phyloP scores from a whole-genome alignment of 768 basidiomycete genomes.

The Kondoa malvinella region DNA sequence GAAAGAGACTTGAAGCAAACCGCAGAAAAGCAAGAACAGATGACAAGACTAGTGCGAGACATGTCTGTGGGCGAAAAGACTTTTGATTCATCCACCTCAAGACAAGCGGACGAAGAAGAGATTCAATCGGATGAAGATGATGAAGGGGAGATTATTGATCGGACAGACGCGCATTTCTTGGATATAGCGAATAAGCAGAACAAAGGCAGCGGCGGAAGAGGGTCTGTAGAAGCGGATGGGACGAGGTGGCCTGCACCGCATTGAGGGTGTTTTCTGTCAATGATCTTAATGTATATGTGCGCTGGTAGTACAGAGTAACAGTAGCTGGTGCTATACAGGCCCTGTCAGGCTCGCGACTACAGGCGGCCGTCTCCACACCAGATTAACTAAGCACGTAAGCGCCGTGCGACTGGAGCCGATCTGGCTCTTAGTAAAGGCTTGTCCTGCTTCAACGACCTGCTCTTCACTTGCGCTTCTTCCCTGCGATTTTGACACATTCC shows the following conservation, averaged over 20 bases:
- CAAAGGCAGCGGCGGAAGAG: neutral
- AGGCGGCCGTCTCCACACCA: no score
- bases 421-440: no score
- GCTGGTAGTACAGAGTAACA: neutral
- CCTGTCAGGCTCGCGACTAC: no score
- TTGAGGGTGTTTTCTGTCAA: neutral
- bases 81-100: neutral
- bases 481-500: no score
- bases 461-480: no score
- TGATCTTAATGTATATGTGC: neutral
- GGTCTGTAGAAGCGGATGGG: slow-evolving; percentile 10
- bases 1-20: slow-evolving; percentile 43
- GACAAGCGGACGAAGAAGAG: slow-evolving; percentile 11
- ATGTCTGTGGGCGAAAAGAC: slow-evolving; percentile 39
- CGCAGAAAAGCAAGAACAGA: slow-evolving; percentile 54
- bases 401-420: no score
- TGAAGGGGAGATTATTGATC: slow-evolving; percentile 16
- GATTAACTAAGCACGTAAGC: no score
- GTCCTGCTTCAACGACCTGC: no score
- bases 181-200: slow-evolving; percentile 7
- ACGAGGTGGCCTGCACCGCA: slow-evolving; percentile 14
- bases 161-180: slow-evolving; percentile 15
- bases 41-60: slow-evolving; percentile 62
- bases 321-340: no score
- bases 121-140: slow-evolving; percentile 21